phyloP scores from a whole-genome alignment of 73 alveolate species.

The Paramecium primaurelia region DNA sequence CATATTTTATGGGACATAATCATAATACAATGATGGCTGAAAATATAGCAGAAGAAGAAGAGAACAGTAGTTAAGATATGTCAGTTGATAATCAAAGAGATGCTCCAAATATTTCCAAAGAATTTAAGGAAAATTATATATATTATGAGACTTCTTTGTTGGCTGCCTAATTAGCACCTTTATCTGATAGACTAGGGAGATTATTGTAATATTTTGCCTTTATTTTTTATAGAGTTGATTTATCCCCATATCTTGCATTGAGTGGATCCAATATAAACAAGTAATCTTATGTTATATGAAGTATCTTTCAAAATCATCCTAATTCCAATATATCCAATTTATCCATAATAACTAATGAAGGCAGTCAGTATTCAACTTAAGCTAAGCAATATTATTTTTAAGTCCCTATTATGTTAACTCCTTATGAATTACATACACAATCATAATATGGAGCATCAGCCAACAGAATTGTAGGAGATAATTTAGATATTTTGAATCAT shows the following conservation, averaged over 20 bases:
- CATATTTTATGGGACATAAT: not conserved
- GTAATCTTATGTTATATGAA: not conserved
- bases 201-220: not conserved
- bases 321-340: slow-evolving; percentile 31
- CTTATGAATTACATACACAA: not conserved
- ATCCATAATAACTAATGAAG: slow-evolving; percentile 37
- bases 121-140: not conserved
- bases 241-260: slow-evolving; percentile 45
- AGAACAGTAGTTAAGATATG: slow-evolving; percentile 37
- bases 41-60: slow-evolving; percentile 49
- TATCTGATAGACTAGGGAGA: slow-evolving; percentile 33
- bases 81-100: slow-evolving; percentile 35
- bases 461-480: slow-evolving; percentile 28
- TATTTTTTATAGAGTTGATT: not conserved
- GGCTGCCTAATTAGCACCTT: slow-evolving; percentile 27
- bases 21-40: not conserved
- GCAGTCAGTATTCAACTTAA: slow-evolving; percentile 24
- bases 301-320: not conserved
- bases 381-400: not conserved
- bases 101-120: slow-evolving; percentile 19
- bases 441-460: not conserved
- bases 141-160: slow-evolving; percentile 17
- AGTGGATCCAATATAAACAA: slow-evolving; percentile 16
- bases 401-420: slow-evolving; percentile 36
- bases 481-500: not conserved